Base-by-base conservation (phyloP, 2,329 filamentous ascomycete species). In the Ilyonectria sp. region DNA sequence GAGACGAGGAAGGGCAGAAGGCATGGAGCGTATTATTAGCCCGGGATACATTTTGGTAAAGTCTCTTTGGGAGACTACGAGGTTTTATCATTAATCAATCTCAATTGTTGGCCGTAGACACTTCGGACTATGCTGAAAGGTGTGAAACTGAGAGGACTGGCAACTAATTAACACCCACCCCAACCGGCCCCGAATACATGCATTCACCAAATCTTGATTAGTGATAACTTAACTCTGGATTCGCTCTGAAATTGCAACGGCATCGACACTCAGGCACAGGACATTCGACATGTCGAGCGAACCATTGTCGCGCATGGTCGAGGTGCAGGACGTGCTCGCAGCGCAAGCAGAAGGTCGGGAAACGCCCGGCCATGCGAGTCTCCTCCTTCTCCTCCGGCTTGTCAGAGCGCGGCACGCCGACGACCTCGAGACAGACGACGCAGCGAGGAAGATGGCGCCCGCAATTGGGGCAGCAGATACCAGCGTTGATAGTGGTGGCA, bases 231-330 rank as follows among this genome's bases (percentile, higher is more conserved):
- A 90, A 74, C 79, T 90, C 88, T 6, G 87, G 87, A 64, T 90
- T 90, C 13, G 87, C 87, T 71, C 85, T 82, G 67, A 89, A 89
- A 74, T 89, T 90, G 76, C 90, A 92, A 40, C 86, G 84, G 70
- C 91, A 93, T 58, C 89, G 84, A 74, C 91, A 93, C 79, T 92
- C 90, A 1, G 91, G 89, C 56, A 92, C 89, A 0, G 91, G 90
- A 74, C 91, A 92, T 79, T 92, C 89, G 31, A 85, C 84, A 71
- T 92, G 90, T 35, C 88, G 80, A 7, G 85, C 82, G 73, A 92
- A 93, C 91, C 91, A 93, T 79, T 88, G 85, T 71, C 89, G 81
- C 6, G 90, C 90, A 75, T 92, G 91, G 72, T 92, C 90, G 64
- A 92, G 82, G 73, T 93, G 91, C 74, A 90, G 80, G 10, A 91